Conservation (phyloP, 73 alveolate genomes). For the Breviolum minutum region DNA sequence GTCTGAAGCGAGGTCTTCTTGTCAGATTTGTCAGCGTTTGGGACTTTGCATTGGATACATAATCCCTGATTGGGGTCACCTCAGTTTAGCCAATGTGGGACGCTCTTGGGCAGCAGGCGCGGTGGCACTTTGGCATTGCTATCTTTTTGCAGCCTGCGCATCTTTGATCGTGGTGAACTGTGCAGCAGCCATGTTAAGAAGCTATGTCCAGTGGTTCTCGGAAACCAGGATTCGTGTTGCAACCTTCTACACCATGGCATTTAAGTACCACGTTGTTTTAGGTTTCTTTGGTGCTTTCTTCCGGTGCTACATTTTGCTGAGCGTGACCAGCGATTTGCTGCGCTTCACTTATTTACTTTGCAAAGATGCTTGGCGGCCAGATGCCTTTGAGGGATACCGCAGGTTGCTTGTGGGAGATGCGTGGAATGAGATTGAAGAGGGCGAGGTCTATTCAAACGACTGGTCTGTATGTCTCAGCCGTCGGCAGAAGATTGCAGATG, state of each 20-base stretch:
- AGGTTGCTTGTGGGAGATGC: slow-evolving; percentile 15
- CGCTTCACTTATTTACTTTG: slow-evolving; percentile 53
- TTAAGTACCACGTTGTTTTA: neutral
- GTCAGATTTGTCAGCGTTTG: neutral
- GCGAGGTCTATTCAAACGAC: neutral
- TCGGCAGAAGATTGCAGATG: slow-evolving; percentile 23
- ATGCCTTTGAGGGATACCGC: slow-evolving; percentile 18
- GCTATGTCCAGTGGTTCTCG: slow-evolving; percentile 59
- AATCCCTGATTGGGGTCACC: slow-evolving; percentile 37
- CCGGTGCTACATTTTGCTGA: slow-evolving; percentile 58
- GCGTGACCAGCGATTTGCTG: slow-evolving; percentile 44
- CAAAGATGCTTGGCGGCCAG: slow-evolving; percentile 66
- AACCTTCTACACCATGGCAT: neutral
- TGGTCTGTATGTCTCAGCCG: slow-evolving; percentile 17
- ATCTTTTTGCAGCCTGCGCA: slow-evolving; percentile 5
- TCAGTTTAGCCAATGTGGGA: slow-evolving; percentile 80
- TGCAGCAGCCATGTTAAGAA: slow-evolving; percentile 29
- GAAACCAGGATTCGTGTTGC: neutral
- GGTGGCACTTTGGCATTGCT: slow-evolving; percentile 19
- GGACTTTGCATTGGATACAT: slow-evolving; percentile 62
- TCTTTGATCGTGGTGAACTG: slow-evolving; percentile 14
- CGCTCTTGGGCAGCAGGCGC: slow-evolving; percentile 89
- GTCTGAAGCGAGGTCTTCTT: neutral
- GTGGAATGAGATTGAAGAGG: slow-evolving; percentile 20
- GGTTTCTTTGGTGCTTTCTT: slow-evolving; percentile 44